Conservation (phyloP, 495 filamentous ascomycete species). For the Penicillium egyptiacum region DNA sequence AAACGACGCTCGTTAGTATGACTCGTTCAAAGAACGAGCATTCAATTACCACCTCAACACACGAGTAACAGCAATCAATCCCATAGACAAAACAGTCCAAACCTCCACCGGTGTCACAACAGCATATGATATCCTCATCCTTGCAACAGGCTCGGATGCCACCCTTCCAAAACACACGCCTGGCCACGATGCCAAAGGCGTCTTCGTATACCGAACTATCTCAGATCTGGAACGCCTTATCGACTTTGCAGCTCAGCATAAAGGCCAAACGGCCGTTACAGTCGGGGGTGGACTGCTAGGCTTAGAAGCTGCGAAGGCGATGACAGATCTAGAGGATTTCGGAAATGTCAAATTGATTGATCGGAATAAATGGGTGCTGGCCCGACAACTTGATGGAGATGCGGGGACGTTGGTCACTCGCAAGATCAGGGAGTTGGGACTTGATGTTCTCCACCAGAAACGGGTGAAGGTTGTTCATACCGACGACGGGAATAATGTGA, state of each 20-base stretch:
- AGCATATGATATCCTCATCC: slow-evolving; percentile 83
- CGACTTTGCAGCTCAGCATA: slow-evolving; percentile 61
- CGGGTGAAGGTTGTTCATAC: slow-evolving; percentile 72
- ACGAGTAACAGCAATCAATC: slow-evolving; percentile 68
- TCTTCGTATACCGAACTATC: slow-evolving; percentile 95
- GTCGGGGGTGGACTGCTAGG: slow-evolving; percentile 92
- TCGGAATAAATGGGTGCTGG: slow-evolving; percentile 85
- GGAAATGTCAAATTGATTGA: slow-evolving; percentile 81
- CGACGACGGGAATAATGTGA: slow-evolving; percentile 64
- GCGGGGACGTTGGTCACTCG: slow-evolving; percentile 83
- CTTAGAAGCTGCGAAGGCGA: slow-evolving; percentile 90
- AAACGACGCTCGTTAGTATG: slow-evolving; percentile 41
- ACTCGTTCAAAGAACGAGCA: slow-evolving; percentile 57
- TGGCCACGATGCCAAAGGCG: slow-evolving; percentile 79
- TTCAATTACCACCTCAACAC: slow-evolving; percentile 87
- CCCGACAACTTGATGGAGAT: slow-evolving; percentile 81
- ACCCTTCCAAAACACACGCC: slow-evolving; percentile 78
- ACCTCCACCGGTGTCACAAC: slow-evolving; percentile 71
- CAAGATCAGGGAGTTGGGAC: slow-evolving; percentile 75
- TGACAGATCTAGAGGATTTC: slow-evolving; percentile 85
- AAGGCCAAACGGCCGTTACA: slow-evolving; percentile 70
- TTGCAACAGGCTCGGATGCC: slow-evolving; percentile 91
- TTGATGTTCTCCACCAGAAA: slow-evolving; percentile 82
- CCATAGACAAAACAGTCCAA: slow-evolving; percentile 61
- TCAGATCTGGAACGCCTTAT: slow-evolving; percentile 83